Evolutionary conservation across 2,329 filamentous ascomycete genomes (phyloP).

Genomic region (Fusarium burgessii): DNA sequence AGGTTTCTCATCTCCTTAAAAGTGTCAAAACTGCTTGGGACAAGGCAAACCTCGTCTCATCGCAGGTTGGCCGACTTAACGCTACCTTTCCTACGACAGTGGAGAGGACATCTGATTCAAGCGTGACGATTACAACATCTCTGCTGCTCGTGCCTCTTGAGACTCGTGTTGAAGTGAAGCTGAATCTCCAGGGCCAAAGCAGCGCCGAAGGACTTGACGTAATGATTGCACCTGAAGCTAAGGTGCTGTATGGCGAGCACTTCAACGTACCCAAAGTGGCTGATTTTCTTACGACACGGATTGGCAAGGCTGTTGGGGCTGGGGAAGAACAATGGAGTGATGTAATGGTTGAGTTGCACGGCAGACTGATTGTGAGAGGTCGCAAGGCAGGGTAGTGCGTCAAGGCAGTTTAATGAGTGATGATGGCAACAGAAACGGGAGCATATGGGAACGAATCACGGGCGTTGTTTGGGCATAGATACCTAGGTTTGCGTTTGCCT

Average conservation of each 20-base stretch:
- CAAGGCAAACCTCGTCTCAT: constrained; percentile 68
- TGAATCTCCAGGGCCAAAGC: constrained; percentile 65
- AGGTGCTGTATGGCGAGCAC: constrained; percentile 80
- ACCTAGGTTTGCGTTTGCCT: constrained; percentile 37
- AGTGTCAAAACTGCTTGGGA: constrained; percentile 75
- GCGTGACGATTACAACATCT: constrained; percentile 70
- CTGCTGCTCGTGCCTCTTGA: constrained; percentile 73
- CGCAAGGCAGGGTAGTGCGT: constrained; percentile 55
- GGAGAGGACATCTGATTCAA: constrained; percentile 72
- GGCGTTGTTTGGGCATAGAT: constrained; percentile 45
- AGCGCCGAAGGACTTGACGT: constrained; percentile 66
- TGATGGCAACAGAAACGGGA: constrained; percentile 39
- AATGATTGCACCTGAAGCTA: constrained; percentile 64
- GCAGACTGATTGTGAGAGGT: constrained; percentile 67
- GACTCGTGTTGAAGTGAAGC: constrained; percentile 74
- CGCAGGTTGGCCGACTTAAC: constrained; percentile 71
- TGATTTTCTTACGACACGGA: constrained; percentile 73
- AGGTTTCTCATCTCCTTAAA: constrained; percentile 67
- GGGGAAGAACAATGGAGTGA: constrained; percentile 64
- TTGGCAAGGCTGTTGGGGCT: constrained; percentile 56
- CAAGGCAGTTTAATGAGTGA: constrained; percentile 45
- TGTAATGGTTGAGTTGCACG: constrained; percentile 66
- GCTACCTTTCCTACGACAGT: constrained; percentile 74
- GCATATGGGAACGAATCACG: constrained; percentile 20
- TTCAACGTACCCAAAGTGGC: constrained; percentile 81